These are phyloP conservation scores for Yamadazyma triangularis DNA, from an alignment of 1,139 yeast species.

Conservation along the genomic window DNA sequence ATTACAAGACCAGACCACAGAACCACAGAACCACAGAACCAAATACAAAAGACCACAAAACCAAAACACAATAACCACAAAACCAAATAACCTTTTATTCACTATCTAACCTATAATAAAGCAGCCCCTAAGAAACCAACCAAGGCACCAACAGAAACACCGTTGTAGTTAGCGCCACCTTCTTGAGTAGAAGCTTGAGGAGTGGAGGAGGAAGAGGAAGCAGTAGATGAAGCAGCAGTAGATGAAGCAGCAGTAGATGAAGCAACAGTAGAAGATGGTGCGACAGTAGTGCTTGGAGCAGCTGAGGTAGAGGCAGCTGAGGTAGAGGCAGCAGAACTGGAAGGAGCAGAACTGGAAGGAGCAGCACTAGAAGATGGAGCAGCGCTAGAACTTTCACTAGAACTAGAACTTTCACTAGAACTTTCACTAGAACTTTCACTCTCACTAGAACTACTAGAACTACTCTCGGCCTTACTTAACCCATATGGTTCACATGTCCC, in stretches of 20 bases:
- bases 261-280: constrained; percentile 1
- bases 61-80: no score
- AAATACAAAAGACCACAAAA: no score
- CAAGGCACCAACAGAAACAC: constrained; percentile 41
- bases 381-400: not conserved
- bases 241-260: constrained; percentile 2
- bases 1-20: no score
- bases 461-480: constrained; percentile 14
- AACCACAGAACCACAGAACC: no score
- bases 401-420: not conserved
- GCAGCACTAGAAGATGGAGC: not conserved
- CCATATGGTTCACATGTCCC: constrained; percentile 44
- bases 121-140: constrained; percentile 50
- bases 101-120: constrained; percentile 26
- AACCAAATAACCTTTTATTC: not conserved
- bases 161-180: constrained; percentile 25
- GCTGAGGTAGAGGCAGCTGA: constrained; percentile 1
- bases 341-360: not conserved
- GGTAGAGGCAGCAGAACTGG: constrained; percentile 9
- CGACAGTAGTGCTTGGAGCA: not conserved
- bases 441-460: constrained; percentile 8
- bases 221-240: constrained; percentile 4
- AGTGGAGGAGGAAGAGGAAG: constrained; percentile 7
- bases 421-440: constrained; percentile 26
- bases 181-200: constrained; percentile 11